These are phyloP conservation scores for Zasmidium angulare DNA, from an alignment of 2,329 filamentous ascomycete genomes.

Conservation along the genomic window DNA sequence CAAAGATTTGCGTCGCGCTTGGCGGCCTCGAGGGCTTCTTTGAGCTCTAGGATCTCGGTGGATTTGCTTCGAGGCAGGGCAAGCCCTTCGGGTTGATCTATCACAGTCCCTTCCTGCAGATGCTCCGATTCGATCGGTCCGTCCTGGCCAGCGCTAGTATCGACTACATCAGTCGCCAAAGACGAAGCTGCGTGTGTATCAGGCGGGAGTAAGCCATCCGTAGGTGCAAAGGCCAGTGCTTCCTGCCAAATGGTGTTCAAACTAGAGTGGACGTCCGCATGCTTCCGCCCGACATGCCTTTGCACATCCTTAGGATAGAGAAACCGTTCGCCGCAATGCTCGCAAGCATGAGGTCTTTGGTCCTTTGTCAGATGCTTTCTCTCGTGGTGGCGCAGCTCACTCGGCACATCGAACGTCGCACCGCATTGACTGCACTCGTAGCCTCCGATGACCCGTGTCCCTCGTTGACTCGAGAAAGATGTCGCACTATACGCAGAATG, in stretches of 20 bases:
- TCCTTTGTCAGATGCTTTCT: conserved; percentile 7
- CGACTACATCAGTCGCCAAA: too few species aligned
- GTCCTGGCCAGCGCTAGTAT: too few species aligned
- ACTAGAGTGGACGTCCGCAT: background rate
- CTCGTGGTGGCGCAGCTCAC: conserved; percentile 7
- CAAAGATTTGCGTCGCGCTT: background rate
- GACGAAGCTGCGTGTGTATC: too few species aligned
- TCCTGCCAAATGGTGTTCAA: conserved; percentile 7
- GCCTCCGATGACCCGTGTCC: background rate
- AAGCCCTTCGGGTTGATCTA: background rate
- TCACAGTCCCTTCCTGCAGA: background rate
- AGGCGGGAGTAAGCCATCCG: background rate
- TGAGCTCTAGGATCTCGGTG: background rate
- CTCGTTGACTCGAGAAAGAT: background rate
- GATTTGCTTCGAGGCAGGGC: background rate
- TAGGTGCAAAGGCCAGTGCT: too few species aligned
- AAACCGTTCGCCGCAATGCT: conserved; percentile 2
- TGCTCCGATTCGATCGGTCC: too few species aligned
- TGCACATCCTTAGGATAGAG: conserved; percentile 10
- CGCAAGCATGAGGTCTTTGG: conserved; percentile 2
- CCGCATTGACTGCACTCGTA: conserved; percentile 5
- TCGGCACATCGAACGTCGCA: conserved; percentile 6
- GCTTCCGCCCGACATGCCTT: conserved; percentile 3
- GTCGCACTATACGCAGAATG: background rate
- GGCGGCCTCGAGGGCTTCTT: background rate